phyloP scores from a whole-genome alignment of 495 filamentous ascomycete genomes.

The Delitschia confertaspora region DNA sequence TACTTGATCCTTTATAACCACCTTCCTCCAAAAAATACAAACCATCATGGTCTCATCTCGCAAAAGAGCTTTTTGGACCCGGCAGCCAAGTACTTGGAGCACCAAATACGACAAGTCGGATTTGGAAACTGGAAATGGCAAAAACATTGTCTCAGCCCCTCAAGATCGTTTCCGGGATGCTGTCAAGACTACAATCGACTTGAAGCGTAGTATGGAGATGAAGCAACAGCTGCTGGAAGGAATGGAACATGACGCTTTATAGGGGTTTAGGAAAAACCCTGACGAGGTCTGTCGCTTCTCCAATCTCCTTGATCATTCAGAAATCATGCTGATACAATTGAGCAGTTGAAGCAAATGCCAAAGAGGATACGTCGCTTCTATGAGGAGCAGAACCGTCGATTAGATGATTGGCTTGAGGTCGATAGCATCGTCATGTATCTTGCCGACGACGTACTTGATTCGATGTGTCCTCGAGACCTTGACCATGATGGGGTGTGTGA shows the following conservation, averaged over 20 bases:
- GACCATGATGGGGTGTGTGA: conserved; percentile 43
- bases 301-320: neutral
- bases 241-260: conserved; percentile 35
- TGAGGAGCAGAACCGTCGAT: conserved; percentile 41
- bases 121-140: conserved; percentile 12
- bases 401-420: conserved; percentile 47
- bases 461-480: conserved; percentile 41
- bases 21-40: too few species aligned
- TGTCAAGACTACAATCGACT: conserved; percentile 7
- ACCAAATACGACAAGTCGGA: conserved; percentile 11
- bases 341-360: conserved; percentile 38
- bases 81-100: too few species aligned
- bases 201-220: conserved; percentile 24
- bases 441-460: conserved; percentile 46
- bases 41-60: too few species aligned
- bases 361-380: conserved; percentile 43
- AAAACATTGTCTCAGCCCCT: neutral
- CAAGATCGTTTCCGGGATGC: conserved; percentile 15
- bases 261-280: conserved; percentile 40
- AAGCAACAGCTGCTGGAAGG: conserved; percentile 41
- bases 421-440: conserved; percentile 42
- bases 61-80: too few species aligned
- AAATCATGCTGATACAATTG: neutral
- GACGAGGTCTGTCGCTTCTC: conserved; percentile 31
- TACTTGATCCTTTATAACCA: too few species aligned